Base-by-base conservation (phyloP, 495 filamentous ascomycete genomes). In the Neurospora sp. region DNA sequence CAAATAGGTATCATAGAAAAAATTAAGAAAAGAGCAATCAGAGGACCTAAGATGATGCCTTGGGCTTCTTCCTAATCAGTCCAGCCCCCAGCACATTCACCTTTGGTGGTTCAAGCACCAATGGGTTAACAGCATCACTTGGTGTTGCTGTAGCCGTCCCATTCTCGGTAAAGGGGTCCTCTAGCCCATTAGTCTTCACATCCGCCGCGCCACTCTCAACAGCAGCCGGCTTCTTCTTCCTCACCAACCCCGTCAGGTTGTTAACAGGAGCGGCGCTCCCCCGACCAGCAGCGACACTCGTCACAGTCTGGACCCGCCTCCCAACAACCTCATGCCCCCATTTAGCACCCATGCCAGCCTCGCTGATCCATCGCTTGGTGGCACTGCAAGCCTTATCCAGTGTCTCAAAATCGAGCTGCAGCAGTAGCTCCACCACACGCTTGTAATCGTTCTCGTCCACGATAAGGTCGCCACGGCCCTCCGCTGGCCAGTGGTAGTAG, bases 391-490 rank as follows among this genome's bases (percentile, higher is more conserved):
- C 91, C n/a, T 91, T 86, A 3, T 89, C 85, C 35, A 90, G 75
- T 42, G 89, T 90, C 12, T 89, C 89, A 81, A 98, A 98, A 79
- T 98, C 93, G 16, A 94, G 87, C 35, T 91, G 88, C n/a, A 97
- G 86, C 1, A 99, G 84, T 41, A 93, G 82, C 75, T 96, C 91
- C 71, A 89, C 88, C n/a, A 90, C 88, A 10, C 88, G 86, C 73
- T 92, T 90, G 82, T 97, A 99, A 45, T 89, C 88, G 70, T 85
- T 85, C 42, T 93, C 90, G 44, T 85, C 85, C 8, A 97, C 84
- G 3, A 96, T 83, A 8, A 91, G 84, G 22, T 91, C 84, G 8
- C 92, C 93, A 48, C 93, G 86, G 68, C 90, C 90, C 38, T 86
- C 81, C 22, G 83, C 75, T 6, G 90, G 90, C 92, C 91, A 96